Evolutionary conservation across 139 green algal species (phyloP).

Genomic region (Chlamydomonas applanata): DNA sequence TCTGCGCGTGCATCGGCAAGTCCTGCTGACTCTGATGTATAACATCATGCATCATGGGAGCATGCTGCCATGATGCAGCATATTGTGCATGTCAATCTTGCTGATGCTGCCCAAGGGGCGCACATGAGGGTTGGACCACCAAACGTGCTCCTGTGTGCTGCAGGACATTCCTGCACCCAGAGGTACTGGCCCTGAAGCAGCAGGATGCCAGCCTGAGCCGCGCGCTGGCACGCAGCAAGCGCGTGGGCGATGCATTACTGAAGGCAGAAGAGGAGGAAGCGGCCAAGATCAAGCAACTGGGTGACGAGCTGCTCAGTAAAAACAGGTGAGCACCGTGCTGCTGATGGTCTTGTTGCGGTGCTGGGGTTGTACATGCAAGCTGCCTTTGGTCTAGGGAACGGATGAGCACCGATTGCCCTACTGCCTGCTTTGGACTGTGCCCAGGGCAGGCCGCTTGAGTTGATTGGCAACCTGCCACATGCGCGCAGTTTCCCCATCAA

Average conservation of each 20-base stretch:
- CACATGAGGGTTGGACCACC: background rate
- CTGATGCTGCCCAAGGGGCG: too few relatives aligned
- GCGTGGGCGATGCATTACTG: background rate
- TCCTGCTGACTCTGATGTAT: too few relatives aligned
- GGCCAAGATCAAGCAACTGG: background rate
- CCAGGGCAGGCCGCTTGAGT: too few relatives aligned
- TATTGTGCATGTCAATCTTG: too few relatives aligned
- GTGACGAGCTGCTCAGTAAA: background rate
- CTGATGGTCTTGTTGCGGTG: too few relatives aligned
- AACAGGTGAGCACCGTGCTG: background rate
- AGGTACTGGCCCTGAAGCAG: constrained; percentile 3
- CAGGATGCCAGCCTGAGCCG: background rate
- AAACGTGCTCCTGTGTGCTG: background rate
- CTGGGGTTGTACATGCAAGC: too few relatives aligned
- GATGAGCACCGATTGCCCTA: too few relatives aligned
- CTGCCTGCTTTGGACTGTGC: too few relatives aligned
- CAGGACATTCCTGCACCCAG: constrained; percentile 1
- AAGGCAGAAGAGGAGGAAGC: constrained; percentile 3
- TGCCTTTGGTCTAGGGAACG: too few relatives aligned
- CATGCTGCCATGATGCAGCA: too few relatives aligned
- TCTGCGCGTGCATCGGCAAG: too few relatives aligned
- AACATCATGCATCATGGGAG: too few relatives aligned
- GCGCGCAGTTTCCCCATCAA: background rate
- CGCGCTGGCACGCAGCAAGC: background rate
- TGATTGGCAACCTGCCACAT: background rate